A percentile compares a stretch with the other conserved stretches of the same genome.
phyloP scores from a whole-genome alignment of 768 basidiomycete genomes.

The Leccinum rimulosum region DNA sequence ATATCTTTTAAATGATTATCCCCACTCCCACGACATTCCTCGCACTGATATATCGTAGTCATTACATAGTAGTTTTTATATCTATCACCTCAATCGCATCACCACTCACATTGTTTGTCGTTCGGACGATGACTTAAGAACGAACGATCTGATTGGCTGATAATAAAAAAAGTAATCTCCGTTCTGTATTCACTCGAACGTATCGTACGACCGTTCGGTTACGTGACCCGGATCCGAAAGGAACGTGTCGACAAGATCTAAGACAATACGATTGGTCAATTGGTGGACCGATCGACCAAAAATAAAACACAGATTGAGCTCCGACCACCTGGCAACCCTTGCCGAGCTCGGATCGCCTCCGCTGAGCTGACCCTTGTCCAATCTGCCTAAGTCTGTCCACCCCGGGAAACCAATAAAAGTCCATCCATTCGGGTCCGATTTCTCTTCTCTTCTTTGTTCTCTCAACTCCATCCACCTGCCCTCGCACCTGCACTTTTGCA shows the following conservation, averaged over 20 bases:
- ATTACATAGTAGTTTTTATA: slow-evolving; percentile 10
- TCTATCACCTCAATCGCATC: slow-evolving; percentile 19
- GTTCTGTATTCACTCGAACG: neutral
- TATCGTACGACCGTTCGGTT: neutral
- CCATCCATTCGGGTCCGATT: neutral
- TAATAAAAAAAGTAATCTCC: neutral
- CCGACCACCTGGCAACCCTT: neutral
- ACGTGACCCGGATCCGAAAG: neutral
- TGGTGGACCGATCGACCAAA: neutral
- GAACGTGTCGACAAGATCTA: neutral
- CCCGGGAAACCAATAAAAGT: neutral
- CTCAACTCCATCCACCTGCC: neutral
- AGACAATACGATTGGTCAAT: neutral
- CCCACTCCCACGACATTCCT: slow-evolving; percentile 4
- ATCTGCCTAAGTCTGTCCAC: neutral
- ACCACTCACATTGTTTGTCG: slow-evolving; percentile 15
- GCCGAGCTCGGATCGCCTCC: no score
- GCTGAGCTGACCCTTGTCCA: no score
- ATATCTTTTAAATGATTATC: slow-evolving; percentile 10
- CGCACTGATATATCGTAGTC: slow-evolving; percentile 15
- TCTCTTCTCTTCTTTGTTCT: neutral
- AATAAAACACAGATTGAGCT: neutral
- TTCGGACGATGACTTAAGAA: neutral
- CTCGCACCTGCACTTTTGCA: neutral
- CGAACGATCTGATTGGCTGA: neutral